phyloP scores from a whole-genome alignment of 2,329 filamentous ascomycete genomes.

The Penicillium glabrum region DNA sequence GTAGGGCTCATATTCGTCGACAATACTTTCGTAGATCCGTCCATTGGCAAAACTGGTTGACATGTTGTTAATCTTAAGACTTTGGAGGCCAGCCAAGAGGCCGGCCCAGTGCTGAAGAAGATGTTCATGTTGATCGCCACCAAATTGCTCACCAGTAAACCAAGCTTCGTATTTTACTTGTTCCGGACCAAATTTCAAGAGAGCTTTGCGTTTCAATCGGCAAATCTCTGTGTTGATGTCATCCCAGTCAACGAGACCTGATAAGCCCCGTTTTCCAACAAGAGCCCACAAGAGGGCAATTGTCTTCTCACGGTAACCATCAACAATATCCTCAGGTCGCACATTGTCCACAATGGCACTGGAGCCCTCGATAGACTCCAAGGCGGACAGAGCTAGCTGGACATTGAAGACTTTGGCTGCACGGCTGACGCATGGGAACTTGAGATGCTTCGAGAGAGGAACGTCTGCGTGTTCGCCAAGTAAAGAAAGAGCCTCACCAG shows the following conservation, averaged over 20 bases:
- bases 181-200: constrained; percentile 15
- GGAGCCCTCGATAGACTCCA: constrained; percentile 46
- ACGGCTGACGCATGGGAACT: constrained; percentile 56
- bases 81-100: constrained; percentile 49
- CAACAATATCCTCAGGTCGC: constrained; percentile 59
- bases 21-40: constrained; percentile 54
- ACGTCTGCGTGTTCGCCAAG: constrained; percentile 39
- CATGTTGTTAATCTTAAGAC: constrained; percentile 52
- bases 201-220: constrained; percentile 38
- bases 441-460: constrained; percentile 58
- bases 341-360: constrained; percentile 45
- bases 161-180: constrained; percentile 17
- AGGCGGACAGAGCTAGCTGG: constrained; percentile 55
- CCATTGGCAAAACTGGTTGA: constrained; percentile 60
- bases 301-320: constrained; percentile 65
- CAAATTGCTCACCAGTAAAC: constrained; percentile 22
- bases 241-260: constrained; percentile 55
- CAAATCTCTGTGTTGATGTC: constrained; percentile 54
- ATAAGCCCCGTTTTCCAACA: constrained; percentile 57
- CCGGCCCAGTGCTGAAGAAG: constrained; percentile 59
- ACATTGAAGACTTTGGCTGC: constrained; percentile 61
- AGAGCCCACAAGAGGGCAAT: constrained; percentile 61
- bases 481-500: constrained; percentile 42
- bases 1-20: constrained; percentile 56
- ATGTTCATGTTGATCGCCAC: constrained; percentile 32